Percentiles rank a stretch among this genome's conserved stretches.
Conservation (phyloP, 2,329 filamentous ascomycete genomes). For the Talaromyces sp. region DNA sequence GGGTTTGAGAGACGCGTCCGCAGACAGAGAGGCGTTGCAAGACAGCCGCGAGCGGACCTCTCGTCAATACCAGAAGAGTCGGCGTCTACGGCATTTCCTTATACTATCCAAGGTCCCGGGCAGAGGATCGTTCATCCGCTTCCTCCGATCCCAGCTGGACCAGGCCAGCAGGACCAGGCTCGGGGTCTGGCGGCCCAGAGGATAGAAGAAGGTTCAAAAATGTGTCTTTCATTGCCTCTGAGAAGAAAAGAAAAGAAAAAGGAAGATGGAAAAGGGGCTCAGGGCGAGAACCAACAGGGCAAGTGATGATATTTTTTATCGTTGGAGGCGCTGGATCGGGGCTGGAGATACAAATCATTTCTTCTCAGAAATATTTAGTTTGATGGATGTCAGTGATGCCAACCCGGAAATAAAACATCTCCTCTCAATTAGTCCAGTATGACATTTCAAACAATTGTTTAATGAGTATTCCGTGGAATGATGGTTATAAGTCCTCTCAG, state of each 20-base stretch:
- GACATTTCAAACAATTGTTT: background rate
- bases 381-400: background rate
- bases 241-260: background rate
- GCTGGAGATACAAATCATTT: background rate
- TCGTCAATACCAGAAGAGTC: background rate
- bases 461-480: background rate
- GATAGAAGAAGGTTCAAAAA: background rate
- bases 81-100: background rate
- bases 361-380: background rate
- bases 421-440: background rate
- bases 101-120: background rate
- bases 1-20: background rate
- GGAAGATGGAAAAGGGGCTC: background rate
- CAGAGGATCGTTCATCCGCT: background rate
- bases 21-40: background rate
- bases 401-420: background rate
- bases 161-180: background rate
- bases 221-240: background rate
- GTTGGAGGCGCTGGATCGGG: background rate
- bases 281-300: background rate
- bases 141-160: background rate
- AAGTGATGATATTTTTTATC: background rate
- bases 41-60: background rate
- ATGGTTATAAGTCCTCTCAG: background rate
- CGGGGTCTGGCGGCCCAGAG: background rate